Base-by-base conservation (phyloP, 345 rosid species). In the Boechera retrofracta region DNA sequence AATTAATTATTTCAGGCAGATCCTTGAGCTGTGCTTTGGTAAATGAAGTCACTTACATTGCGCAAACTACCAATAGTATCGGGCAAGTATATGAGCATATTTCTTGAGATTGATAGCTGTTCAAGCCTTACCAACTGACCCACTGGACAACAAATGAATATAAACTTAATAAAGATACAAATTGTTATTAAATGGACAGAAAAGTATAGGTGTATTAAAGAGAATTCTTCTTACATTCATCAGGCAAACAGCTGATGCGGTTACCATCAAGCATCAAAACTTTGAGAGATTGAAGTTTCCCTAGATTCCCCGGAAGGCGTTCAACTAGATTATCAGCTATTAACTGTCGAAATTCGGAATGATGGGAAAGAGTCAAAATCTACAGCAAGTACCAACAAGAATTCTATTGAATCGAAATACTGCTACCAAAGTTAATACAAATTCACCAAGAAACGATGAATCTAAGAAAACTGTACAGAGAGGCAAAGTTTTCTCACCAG, bases 41-140 rank as follows among this genome's bases (percentile, higher is more conserved):
- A 69, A 57, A 69, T 11, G 33, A 29, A 74, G 74, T 28, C 53
- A 87, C 98, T 84, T 83, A 92, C 97, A 84, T 88, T 90, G 75
- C 93, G 97, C 80, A 94, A 77, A 81, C 97, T 94, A 80, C 98
- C 98, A 77, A 94, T 89, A 44, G 98, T 92, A 58, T 90, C 92
- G 5, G 97, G 98, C 87, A 94, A 85, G 86, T 75, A 67, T 18
- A 78, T 71, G 72, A 92, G 82, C 87, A 85, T 64, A 72, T 94
- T 94, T 79, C 88, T 87, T 15, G 92, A 86, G 68, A 94, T 84
- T 56, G 97, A 94, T 73, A 94, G 69, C 53, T 69, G 85, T 72
- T 94, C 98, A 82, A 94, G 97, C 85, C 93, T 87, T 59, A 90
- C 89, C 77, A 94, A 85, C 85, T 94, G 97, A 71, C 98, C 97